Evolutionary conservation across 768 basidiomycete species (phyloP).

Genomic region (Cystobasidium ongulense): DNA sequence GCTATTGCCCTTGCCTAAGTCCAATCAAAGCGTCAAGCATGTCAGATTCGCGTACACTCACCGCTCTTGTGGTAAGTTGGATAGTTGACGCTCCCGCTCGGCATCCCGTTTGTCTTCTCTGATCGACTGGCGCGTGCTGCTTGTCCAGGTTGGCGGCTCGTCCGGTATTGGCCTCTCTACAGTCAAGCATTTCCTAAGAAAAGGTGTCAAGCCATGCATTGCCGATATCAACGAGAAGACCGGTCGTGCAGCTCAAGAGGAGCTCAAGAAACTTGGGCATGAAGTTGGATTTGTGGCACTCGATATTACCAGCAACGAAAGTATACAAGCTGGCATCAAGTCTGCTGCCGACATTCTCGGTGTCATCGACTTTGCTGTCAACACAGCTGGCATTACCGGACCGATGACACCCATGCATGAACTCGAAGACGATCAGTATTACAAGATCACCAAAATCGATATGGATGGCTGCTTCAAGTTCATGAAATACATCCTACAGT

Average conservation of each 20-base stretch:
- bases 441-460: not conserved
- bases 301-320: constrained; percentile 1
- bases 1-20: too few relatives aligned
- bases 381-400: constrained; percentile 1
- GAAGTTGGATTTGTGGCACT: not conserved
- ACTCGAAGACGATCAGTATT: not conserved
- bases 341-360: not conserved
- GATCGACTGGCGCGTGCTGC: not conserved
- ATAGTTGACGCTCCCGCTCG: not conserved
- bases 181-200: not conserved
- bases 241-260: not conserved
- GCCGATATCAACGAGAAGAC: constrained; percentile 8
- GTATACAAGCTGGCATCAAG: not conserved
- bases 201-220: not conserved
- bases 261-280: not conserved
- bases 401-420: not conserved
- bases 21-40: too few relatives aligned
- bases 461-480: constrained; percentile 1
- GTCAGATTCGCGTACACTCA: not conserved
- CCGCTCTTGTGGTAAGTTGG: constrained; percentile 5
- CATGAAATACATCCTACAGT: not conserved
- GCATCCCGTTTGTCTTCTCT: not conserved
- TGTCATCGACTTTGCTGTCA: constrained; percentile 19
- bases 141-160: not conserved
- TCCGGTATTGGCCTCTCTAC: not conserved